Evolutionary conservation across 441 rosid species (phyloP).

Genomic region (Erodium trifolium): DNA sequence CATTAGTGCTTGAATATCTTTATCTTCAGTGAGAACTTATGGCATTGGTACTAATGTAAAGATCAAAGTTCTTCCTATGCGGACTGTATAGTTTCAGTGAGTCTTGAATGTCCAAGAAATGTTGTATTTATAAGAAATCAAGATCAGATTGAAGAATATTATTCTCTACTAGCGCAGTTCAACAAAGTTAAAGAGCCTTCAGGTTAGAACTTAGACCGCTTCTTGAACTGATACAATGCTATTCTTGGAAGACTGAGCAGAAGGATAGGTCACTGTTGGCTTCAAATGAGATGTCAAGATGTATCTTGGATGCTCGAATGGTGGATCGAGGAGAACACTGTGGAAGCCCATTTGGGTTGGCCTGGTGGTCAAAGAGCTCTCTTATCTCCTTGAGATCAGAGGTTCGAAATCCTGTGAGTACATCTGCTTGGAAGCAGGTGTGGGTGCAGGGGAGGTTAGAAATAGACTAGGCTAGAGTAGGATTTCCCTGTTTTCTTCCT

Average conservation of each 20-base stretch:
- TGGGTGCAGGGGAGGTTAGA: too few relatives aligned
- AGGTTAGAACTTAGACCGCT: too few relatives aligned
- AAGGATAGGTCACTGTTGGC: not conserved
- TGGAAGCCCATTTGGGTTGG: not conserved
- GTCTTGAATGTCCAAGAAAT: conserved; percentile 3
- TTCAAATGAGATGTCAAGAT: not conserved
- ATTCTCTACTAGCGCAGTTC: too few relatives aligned
- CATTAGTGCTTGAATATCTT: not conserved
- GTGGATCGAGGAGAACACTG: not conserved
- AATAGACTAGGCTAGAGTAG: too few relatives aligned
- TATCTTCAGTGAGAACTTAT: not conserved
- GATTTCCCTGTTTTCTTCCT: too few relatives aligned
- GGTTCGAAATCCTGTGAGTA: too few relatives aligned
- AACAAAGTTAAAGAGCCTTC: too few relatives aligned
- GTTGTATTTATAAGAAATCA: not conserved
- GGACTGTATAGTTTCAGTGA: not conserved
- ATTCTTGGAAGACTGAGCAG: not conserved
- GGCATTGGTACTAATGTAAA: not conserved
- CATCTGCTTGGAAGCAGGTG: too few relatives aligned
- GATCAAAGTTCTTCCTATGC: not conserved
- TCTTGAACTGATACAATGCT: too few relatives aligned
- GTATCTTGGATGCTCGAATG: not conserved
- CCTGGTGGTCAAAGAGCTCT: too few relatives aligned
- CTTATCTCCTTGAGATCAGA: too few relatives aligned
- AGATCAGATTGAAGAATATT: too few relatives aligned